Evolutionary conservation across 768 basidiomycete genomes (phyloP).

Genomic region (Tremella yokohamensis): DNA sequence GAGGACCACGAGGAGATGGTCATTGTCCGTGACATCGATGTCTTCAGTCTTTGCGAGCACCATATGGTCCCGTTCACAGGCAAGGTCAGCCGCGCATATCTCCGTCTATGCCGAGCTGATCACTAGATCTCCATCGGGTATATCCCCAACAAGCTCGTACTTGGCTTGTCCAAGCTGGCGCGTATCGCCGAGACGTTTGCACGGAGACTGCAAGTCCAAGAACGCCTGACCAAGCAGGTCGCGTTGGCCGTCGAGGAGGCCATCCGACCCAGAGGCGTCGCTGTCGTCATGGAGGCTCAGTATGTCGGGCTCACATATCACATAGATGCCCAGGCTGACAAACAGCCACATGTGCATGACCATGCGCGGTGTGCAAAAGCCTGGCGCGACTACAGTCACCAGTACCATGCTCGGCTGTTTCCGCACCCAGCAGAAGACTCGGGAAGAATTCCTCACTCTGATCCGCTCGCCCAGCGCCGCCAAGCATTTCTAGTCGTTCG

Average conservation of each 20-base stretch:
- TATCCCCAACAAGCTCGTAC: constrained; percentile 89
- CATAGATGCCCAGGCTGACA: neutral
- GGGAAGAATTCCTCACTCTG: constrained; percentile 62
- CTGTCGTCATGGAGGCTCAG: constrained; percentile 99
- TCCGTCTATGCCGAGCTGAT: neutral
- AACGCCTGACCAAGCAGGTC: constrained; percentile 94
- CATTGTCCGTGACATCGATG: constrained; percentile 92
- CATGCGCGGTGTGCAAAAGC: constrained; percentile 99
- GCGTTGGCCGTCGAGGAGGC: constrained; percentile 98
- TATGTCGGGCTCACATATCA: constrained; percentile 54
- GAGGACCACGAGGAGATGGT: constrained; percentile 99
- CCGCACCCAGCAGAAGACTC: constrained; percentile 95
- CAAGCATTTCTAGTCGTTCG: constrained; percentile 21
- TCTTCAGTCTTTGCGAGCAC: constrained; percentile 96
- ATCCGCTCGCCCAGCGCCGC: constrained; percentile 46
- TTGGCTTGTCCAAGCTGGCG: constrained; percentile 93
- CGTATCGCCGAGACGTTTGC: constrained; percentile 97
- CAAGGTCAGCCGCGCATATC: constrained; percentile 62
- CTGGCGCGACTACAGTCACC: constrained; percentile 89
- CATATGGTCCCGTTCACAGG: constrained; percentile 97
- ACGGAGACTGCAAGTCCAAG: constrained; percentile 92
- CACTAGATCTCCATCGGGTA: constrained; percentile 90
- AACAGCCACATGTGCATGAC: constrained; percentile 97
- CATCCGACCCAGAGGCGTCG: constrained; percentile 93
- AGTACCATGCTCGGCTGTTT: constrained; percentile 99